Base-by-base conservation (phyloP, 345 rosid genomes). In the Eucalyptus dawsonii region DNA sequence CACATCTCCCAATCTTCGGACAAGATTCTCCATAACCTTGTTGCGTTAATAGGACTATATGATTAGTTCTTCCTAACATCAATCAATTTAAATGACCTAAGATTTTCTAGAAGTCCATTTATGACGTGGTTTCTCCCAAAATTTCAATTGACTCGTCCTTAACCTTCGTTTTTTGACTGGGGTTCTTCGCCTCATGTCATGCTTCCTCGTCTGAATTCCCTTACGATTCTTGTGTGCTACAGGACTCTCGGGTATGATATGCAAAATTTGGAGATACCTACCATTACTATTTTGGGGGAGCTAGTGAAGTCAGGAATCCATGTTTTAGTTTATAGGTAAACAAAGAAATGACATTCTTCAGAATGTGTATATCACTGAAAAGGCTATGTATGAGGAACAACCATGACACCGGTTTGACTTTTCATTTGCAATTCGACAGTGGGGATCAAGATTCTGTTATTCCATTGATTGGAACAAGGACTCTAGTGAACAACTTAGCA, bases 251-350 rank as follows among this genome's bases (percentile, higher is more conserved):
- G 50, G 15, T 95, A 95, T 42, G 90, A 92, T 6, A 29, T 53
- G 88, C 51, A 80, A 88, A 88, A 94, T 90, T 56, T 90, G 37
- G 94, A 93, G 88, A 58, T 89, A 44, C 93, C 96, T 34, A 93
- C 93, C 25, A 91, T 93, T 62, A 69, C 91, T 9, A 81, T 93
- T 50, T 88, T 95, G 27, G 92, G 91, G 25, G 81, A 80, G 37
- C 87, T 95, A 34, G 91, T 93, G 50, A 91, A 86, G 60, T 90
- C 83, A 21, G 83, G 83, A 76, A 76, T 76, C 83, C 47, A 6
- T 7, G 27, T 37, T 37, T 76, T 76, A 40, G 83, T 76, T 76
- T 76, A 76, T 14, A 76, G 83, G 83, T 76, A 37, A 76, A 37
- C 83, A 19, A 34, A 34, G 24, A 76, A 76, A 37, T 37, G 83